Evolutionary conservation across 352 stramenopile species (phyloP), one percentile per base, ranked within the genome.

Genomic region (Globisporangium canariense): DNA sequence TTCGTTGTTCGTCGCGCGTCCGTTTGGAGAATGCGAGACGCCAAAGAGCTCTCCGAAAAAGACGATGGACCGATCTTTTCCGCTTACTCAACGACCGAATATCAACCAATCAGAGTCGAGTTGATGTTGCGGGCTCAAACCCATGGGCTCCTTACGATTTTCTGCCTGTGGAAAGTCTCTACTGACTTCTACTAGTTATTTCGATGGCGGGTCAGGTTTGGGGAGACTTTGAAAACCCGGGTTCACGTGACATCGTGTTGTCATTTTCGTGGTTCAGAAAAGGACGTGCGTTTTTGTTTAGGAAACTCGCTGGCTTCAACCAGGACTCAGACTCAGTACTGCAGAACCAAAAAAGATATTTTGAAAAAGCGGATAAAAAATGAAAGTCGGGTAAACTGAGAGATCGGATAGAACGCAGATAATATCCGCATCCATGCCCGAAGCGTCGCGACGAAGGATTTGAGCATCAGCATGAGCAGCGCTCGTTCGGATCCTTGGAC

Each of bases 271-370:
- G 28, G 38, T n/a, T 52, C 38, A 51, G 55, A 49, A 49, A 46
- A 46, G 40, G 40, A 18, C 14, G 40, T n/a, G 28, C 11, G n/a
- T 51, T 60, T 41, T 56, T 13, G 38, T 56, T 64, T 52, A 28
- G 25, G 41, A 63, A 63, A 55, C 40, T 28, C 2, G 8, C 9
- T 25, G 65, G 72, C 65, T 75, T 75, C 68, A 75, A 75, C 54
- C 22, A 47, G n/a, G 11, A 46, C 25, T 60, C 18, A 32, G 16
- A 49, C 38, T 45, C 38, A 45, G 38, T 28, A 28, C 25, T 28
- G 25, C 25, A 28, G 25, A 3, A 28, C 25, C 25, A 28, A 28
- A 28, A 25, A 28, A 28, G 25, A 28, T 2, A 28, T 28, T 3
- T 25, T 50, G 16, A 50, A 40, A 40, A 13, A 40, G 0, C 38